Evolutionary conservation across 257 asterid species (phyloP).

Genomic region (Nicotiana otophora): DNA sequence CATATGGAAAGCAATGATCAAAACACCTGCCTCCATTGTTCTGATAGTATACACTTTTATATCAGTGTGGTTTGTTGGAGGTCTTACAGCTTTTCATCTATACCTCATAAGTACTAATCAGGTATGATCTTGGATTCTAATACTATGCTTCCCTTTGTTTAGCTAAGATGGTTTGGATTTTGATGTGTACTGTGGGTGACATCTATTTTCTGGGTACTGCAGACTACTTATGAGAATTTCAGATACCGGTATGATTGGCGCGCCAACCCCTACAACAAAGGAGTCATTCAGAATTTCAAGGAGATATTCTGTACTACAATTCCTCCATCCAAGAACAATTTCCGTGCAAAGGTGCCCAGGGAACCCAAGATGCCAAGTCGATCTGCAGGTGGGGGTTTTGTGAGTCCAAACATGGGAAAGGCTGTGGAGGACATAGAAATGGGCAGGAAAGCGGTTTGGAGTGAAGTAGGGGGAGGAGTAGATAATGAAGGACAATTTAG

Average conservation of each 20-base stretch:
- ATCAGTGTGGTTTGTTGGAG: constrained; percentile 97
- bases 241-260: constrained; percentile 88
- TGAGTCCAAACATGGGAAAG: constrained; percentile 88
- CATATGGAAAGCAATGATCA: constrained; percentile 87
- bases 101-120: constrained; percentile 91
- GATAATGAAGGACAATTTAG: constrained; percentile 51
- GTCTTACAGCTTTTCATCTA: constrained; percentile 86
- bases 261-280: constrained; percentile 88
- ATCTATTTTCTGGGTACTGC: constrained; percentile 24
- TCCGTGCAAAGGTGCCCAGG: constrained; percentile 61
- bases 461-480: constrained; percentile 56
- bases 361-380: constrained; percentile 53
- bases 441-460: constrained; percentile 96
- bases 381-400: constrained; percentile 65
- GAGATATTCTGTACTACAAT: constrained; percentile 64
- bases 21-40: constrained; percentile 89
- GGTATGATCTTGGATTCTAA: constrained; percentile 29
- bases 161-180: not conserved
- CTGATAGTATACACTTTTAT: constrained; percentile 81
- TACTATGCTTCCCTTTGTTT: not conserved
- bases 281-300: constrained; percentile 65
- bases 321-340: constrained; percentile 77
- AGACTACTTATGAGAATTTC: constrained; percentile 95
- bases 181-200: not conserved
- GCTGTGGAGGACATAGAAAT: constrained; percentile 72